Evolutionary conservation across 306 rosid species (phyloP).

Genomic region (Carpinus viminea): DNA sequence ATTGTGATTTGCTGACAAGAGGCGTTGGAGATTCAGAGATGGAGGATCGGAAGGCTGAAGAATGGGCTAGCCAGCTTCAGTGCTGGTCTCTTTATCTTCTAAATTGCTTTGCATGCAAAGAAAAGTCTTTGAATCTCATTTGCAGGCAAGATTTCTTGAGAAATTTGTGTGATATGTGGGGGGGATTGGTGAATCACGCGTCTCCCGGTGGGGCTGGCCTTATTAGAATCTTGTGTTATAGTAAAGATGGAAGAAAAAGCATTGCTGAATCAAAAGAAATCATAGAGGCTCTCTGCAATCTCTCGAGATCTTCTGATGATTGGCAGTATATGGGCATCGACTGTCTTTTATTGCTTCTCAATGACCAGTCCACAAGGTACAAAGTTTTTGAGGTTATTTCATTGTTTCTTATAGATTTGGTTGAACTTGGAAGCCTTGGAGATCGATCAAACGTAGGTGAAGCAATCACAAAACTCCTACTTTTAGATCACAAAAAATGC

Average conservation of each 20-base stretch:
- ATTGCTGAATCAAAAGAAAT: slow-evolving; percentile 48
- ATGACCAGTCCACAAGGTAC: slow-evolving; percentile 63
- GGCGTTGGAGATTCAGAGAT: slow-evolving; percentile 66
- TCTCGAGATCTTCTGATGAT: slow-evolving; percentile 81
- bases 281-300: slow-evolving; percentile 47
- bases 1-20: slow-evolving; percentile 65
- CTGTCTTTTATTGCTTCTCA: slow-evolving; percentile 74
- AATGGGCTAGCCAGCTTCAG: slow-evolving; percentile 79
- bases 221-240: slow-evolving; percentile 63
- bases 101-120: slow-evolving; percentile 77
- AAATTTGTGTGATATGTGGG: slow-evolving; percentile 68
- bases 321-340: slow-evolving; percentile 87
- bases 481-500: slow-evolving; percentile 22
- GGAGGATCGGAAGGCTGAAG: slow-evolving; percentile 79
- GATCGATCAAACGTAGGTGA: slow-evolving; percentile 57
- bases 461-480: slow-evolving; percentile 48
- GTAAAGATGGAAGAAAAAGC: slow-evolving; percentile 52
- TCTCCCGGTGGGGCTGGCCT: slow-evolving; percentile 78
- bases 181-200: slow-evolving; percentile 63
- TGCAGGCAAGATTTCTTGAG: slow-evolving; percentile 55
- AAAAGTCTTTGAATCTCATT: slow-evolving; percentile 48
- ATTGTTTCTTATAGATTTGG: slow-evolving; percentile 53
- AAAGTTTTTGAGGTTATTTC: slow-evolving; percentile 47
- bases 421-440: slow-evolving; percentile 58
- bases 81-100: slow-evolving; percentile 76